Base-by-base conservation (phyloP, 148 eudicot genomes). In the Agrostemma githago region DNA sequence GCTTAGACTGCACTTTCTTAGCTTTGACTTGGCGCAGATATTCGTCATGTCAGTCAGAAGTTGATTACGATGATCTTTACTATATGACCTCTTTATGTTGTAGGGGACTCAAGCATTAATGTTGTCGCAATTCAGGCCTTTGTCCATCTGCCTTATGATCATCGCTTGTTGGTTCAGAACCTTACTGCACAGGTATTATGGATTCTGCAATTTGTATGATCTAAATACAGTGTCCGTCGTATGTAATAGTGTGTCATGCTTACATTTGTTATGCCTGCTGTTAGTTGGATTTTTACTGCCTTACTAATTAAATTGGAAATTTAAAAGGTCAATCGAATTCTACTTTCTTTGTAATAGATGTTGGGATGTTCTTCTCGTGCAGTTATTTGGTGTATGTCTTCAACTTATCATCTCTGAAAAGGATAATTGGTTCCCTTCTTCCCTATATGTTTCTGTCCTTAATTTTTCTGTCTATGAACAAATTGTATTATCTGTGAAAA, bases 71-170 rank as follows among this genome's bases (percentile, higher is more conserved):
- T 67, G 56, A 16, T 44, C 72, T 68, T 48, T 3, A 38, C 7
- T 51, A 64, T 62, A 48, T 42, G 37, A 58, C 39, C 2, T 15
- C 41, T 72, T n/a, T 39, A 62, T 61, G 38, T 72, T 76, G 58
- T 85, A 89, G 98, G 98, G 77, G 88, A 89, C 44, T 76, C 88
- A 48, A 84, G 71, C 72, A 72, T 94, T 61, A 89, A 86, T 76
- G 84, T 94, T 70, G 82, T 94, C 72, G 90, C 93, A 20, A 85
- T 94, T 72, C 91, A 90, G 74, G 98, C 93, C 39, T 87, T 88
- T 72, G 87, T 94, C 56, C 90, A 94, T 83, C 93, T 91, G 78
- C 87, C 96, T 46, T 86, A 68, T 80, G 89, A 91, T 83, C 97
- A 94, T 61, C 82, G 77, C 10, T 71, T 87, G 82, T 70, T 89